Base-by-base conservation (phyloP, 257 asterid species). In the Hygrophila difformis region DNA sequence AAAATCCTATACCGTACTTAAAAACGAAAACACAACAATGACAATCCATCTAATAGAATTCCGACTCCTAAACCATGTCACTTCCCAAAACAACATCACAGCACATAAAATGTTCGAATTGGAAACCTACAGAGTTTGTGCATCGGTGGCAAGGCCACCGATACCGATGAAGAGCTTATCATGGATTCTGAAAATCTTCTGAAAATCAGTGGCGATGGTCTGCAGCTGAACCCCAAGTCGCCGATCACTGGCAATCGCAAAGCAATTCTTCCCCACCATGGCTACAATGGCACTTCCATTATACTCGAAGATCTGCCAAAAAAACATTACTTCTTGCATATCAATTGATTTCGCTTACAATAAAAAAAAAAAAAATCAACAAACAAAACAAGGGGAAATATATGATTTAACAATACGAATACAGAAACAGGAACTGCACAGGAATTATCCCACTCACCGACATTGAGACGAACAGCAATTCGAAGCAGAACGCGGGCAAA, bases 271-370 rank as follows among this genome's bases (percentile, higher is more conserved):
- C 51, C 95, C 96, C 39, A 88, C 96, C 97, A 84, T 84, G 6
- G 96, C 97, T 59, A 85, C 96, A 36, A 84, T 38, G 40, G 94
- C 97, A 63, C 97, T 88, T 49, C 97, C 97, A 74, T 89, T 89
- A 61, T 89, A 89, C 78, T 89, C 96, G 29, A 89, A 85, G 73
- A 89, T 89, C 97, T 89, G 88, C 26, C n/a, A n/a, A n/a, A n/a
- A n/a, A n/a, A n/a, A 66, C 11, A 47, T 18, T 1, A 12, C 8
- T 4, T 15, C 48, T 13, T 37, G 24, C 26, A 11, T n/a, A 37
- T 52, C 28, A 39, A 59, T 18, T 26, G 31, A 44, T 53, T 22
- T 20, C 44, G n/a, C n/a, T n/a, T n/a, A n/a, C n/a, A n/a, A n/a
- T n/a, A n/a, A n/a, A n/a, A n/a, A n/a, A n/a, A n/a, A 37, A 18